Evolutionary conservation across 768 basidiomycete genomes (phyloP).

Genomic region (Paxillus involutus): DNA sequence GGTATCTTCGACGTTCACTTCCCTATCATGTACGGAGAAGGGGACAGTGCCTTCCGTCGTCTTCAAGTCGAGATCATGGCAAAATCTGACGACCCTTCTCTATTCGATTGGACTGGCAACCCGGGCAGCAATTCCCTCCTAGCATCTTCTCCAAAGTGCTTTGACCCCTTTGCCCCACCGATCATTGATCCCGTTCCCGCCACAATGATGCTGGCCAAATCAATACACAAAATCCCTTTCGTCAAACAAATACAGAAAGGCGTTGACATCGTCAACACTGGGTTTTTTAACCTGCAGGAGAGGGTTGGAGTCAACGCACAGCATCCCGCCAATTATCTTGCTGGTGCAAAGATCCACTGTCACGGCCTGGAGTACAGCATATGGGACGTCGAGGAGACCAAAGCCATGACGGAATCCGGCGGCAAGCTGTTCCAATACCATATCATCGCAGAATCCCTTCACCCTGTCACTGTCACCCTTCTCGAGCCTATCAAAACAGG

Average conservation of each 20-base stretch:
- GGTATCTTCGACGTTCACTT: slow-evolving; percentile 28
- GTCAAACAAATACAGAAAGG: slow-evolving; percentile 12
- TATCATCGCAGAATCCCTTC: slow-evolving; percentile 13
- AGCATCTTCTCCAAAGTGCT: slow-evolving; percentile 17
- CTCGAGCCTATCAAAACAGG: slow-evolving; percentile 20
- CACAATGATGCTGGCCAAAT: slow-evolving; percentile 7
- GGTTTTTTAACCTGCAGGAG: slow-evolving; percentile 18
- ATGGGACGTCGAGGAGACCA: slow-evolving; percentile 15
- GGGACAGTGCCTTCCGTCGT: slow-evolving; percentile 23
- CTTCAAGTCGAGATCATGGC: slow-evolving; percentile 29
- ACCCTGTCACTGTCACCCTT: slow-evolving; percentile 21
- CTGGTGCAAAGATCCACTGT: slow-evolving; percentile 18
- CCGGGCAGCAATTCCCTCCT: slow-evolving; percentile 15
- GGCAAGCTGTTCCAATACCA: slow-evolving; percentile 14
- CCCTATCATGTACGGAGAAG: slow-evolving; percentile 31
- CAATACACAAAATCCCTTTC: slow-evolving; percentile 10
- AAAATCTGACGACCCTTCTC: slow-evolving; percentile 18
- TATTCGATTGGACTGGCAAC: slow-evolving; percentile 26
- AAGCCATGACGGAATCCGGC: slow-evolving; percentile 9
- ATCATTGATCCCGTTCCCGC: slow-evolving; percentile 15
- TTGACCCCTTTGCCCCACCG: slow-evolving; percentile 21
- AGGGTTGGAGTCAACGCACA: slow-evolving; percentile 18
- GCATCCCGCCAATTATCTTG: slow-evolving; percentile 20
- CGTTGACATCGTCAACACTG: slow-evolving; percentile 12
- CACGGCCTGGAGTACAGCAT: slow-evolving; percentile 21